Evolutionary conservation across 495 filamentous ascomycete genomes (phyloP).

Genomic region (Trichoderma reesei): DNA sequence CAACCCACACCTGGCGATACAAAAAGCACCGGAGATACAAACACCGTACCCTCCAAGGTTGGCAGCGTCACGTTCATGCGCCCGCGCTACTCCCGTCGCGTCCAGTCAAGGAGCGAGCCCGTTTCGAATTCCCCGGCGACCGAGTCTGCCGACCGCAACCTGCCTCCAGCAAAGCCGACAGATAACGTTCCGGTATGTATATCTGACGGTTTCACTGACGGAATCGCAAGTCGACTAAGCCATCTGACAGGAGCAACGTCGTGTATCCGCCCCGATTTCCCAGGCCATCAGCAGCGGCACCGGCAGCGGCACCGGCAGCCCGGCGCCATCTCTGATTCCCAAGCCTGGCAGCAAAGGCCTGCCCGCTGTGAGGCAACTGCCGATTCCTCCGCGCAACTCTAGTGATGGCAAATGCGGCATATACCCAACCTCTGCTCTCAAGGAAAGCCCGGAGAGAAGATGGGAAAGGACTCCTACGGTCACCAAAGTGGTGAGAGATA

Average conservation of each 20-base stretch:
- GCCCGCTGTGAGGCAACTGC: background rate
- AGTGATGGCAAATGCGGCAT: conserved; percentile 4
- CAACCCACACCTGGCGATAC: background rate
- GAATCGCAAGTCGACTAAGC: background rate
- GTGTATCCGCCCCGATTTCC: background rate
- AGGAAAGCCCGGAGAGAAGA: background rate
- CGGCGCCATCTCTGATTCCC: background rate
- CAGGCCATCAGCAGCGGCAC: too few relatives aligned
- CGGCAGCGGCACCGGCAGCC: too few relatives aligned
- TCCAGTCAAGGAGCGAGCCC: conserved; percentile 29
- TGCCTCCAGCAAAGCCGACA: background rate
- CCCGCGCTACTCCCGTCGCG: conserved; percentile 22
- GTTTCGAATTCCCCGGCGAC: background rate
- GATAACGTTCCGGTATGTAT: background rate
- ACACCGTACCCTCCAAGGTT: background rate
- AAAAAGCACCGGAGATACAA: background rate
- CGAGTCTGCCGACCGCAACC: background rate
- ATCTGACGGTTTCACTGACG: background rate
- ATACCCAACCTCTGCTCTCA: background rate
- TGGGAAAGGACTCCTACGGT: background rate
- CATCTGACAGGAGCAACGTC: background rate
- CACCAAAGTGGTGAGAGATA: background rate
- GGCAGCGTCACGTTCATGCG: conserved; percentile 11
- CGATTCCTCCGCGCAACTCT: background rate
- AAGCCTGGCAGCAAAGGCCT: background rate